Percentiles rank a stretch among this genome's conserved stretches.
Evolutionary conservation across 2,329 filamentous ascomycete genomes (phyloP).

Genomic region (Cordyceps tenuipes): DNA sequence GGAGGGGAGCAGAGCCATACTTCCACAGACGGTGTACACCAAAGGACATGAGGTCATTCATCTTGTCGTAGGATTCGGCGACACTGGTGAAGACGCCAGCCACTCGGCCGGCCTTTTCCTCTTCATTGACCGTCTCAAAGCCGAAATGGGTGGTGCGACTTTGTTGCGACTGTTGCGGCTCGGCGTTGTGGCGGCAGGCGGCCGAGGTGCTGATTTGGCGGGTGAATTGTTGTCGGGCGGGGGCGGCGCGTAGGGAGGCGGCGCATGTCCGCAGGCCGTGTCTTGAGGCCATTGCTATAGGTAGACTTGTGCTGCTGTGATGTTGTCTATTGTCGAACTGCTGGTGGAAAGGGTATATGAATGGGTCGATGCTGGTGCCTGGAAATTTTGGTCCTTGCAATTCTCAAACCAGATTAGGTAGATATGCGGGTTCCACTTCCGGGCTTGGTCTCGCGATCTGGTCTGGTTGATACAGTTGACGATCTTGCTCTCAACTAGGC

Average conservation of each 20-base stretch:
- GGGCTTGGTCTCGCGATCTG: not conserved
- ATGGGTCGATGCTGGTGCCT: not conserved
- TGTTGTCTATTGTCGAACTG: not conserved
- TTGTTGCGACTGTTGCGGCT: conserved; percentile 16
- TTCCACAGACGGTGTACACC: conserved; percentile 96
- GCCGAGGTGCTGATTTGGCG: conserved; percentile 24
- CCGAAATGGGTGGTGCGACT: conserved; percentile 78
- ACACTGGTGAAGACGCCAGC: conserved; percentile 91
- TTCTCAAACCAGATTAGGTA: not conserved
- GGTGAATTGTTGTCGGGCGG: not conserved
- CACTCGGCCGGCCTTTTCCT: conserved; percentile 64
- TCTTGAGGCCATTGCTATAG: conserved; percentile 12
- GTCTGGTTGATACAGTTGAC: not conserved
- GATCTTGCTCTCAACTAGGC: not conserved
- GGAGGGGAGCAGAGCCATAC: conserved; percentile 27
- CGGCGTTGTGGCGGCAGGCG: conserved; percentile 18
- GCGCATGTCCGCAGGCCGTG: conserved; percentile 23
- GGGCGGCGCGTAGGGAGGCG: conserved; percentile 17
- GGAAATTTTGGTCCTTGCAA: conserved; percentile 4
- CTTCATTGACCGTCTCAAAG: conserved; percentile 74
- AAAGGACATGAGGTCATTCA: conserved; percentile 99
- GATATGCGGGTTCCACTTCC: not conserved
- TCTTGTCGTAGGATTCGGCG: conserved; percentile 87
- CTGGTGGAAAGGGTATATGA: not conserved
- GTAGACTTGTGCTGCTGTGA: not conserved